A percentile compares a stretch with the other conserved stretches of the same genome.
These are phyloP conservation scores for Calonectria honghensis DNA, from an alignment of 2,329 filamentous ascomycete species.

Conservation along the genomic window DNA sequence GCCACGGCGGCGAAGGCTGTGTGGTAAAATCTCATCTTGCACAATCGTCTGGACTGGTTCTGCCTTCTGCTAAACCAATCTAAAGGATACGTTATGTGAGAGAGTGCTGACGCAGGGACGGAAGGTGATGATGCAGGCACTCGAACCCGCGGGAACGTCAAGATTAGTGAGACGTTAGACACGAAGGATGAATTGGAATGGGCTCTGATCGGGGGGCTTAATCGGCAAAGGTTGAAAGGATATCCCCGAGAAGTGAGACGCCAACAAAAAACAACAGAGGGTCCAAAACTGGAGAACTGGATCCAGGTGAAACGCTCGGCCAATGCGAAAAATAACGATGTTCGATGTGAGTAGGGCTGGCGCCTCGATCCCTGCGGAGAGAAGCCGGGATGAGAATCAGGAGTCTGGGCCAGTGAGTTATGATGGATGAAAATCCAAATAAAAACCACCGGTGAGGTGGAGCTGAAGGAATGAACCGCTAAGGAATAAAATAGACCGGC, in stretches of 20 bases:
- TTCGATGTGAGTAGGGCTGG: slow-evolving; percentile 19
- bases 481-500: not conserved
- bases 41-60: not conserved
- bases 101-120: not conserved
- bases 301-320: slow-evolving; percentile 41
- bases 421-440: slow-evolving; percentile 32
- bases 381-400: slow-evolving; percentile 43
- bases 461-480: slow-evolving; percentile 26
- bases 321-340: slow-evolving; percentile 13
- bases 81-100: slow-evolving; percentile 2
- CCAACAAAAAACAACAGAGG: slow-evolving; percentile 24
- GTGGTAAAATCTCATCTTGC: slow-evolving; percentile 52
- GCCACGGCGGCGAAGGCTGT: slow-evolving; percentile 51
- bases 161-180: slow-evolving; percentile 11
- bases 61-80: not conserved
- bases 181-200: slow-evolving; percentile 17
- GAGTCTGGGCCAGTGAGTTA: slow-evolving; percentile 39
- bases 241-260: slow-evolving; percentile 2
- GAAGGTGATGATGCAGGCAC: slow-evolving; percentile 15
- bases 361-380: slow-evolving; percentile 46
- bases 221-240: not conserved
- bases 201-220: not conserved
- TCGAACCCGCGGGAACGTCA: slow-evolving; percentile 15
- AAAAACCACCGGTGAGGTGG: slow-evolving; percentile 23
- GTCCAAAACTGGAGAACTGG: slow-evolving; percentile 23